Evolutionary conservation across 176 grass and related monocot genomes (phyloP).

Genomic region (Aegilops sharonensis): DNA sequence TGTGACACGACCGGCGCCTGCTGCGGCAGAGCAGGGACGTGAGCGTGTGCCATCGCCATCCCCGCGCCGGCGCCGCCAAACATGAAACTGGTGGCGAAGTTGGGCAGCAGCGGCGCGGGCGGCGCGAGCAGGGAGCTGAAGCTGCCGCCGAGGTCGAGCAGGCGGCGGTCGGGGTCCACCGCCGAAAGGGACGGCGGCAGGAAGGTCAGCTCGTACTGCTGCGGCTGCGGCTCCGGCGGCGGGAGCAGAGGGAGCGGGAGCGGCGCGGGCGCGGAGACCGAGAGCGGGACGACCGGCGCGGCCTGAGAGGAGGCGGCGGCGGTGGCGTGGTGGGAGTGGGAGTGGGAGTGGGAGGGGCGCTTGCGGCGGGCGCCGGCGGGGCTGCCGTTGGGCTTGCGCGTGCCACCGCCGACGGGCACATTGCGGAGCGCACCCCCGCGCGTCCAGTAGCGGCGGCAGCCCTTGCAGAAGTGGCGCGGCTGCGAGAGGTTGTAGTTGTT

Average conservation of each 20-base stretch:
- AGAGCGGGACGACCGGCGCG: neutral
- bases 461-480: slow-evolving; percentile 99
- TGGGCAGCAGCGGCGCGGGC: neutral
- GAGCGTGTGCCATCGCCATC: neutral
- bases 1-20: slow-evolving; percentile 15
- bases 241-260: neutral
- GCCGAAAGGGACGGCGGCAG: neutral
- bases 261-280: neutral
- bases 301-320: neutral
- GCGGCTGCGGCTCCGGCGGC: neutral
- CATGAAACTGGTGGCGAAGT: slow-evolving; percentile 28
- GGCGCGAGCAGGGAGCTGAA: slow-evolving; percentile 54
- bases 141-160: slow-evolving; percentile 57
- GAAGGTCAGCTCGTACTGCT: slow-evolving; percentile 30
- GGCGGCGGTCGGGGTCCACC: slow-evolving; percentile 32
- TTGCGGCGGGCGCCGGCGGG: slow-evolving; percentile 14
- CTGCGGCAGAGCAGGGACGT: neutral
- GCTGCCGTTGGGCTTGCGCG: slow-evolving; percentile 34
- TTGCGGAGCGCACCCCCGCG: slow-evolving; percentile 92
- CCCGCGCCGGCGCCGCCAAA: neutral
- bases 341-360: slow-evolving; percentile 1
- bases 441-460: slow-evolving; percentile 98
- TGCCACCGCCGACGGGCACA: slow-evolving; percentile 92
- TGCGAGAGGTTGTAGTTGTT: slow-evolving; percentile 94
- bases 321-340: neutral